Base-by-base conservation (phyloP, 768 basidiomycete species). In the Serendipita vermifera region DNA sequence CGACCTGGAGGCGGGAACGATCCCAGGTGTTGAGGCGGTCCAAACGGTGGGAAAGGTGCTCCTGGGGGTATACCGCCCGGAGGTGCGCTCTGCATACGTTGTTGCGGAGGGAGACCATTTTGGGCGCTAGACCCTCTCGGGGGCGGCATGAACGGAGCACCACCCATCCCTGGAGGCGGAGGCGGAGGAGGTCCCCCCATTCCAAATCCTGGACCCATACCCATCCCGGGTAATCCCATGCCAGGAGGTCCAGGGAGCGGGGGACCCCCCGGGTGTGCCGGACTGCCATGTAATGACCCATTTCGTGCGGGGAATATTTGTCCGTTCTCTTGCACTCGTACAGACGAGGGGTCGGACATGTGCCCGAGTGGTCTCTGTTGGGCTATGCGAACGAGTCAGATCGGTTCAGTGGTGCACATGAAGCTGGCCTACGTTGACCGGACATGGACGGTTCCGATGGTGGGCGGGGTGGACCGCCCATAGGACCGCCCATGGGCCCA, bases 111-210 rank as follows among this genome's bases (percentile, higher is more conserved):
- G 33, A 15, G n/a, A 22, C 54, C 20, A n/a, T 17, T 32, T 7
- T 20, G 7, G 14, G 56, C 36, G 35, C 61, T 61, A 22, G 60
- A 48, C 9, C 48, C 60, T 36, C 58, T 33, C 7, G 60, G 60
- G n/a, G 61, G 61, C n/a, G 57, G 61, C 13, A 61, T 54, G 35
- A 59, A 51, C 24, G 39, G 56, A 33, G 26, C 7, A 17, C 35
- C 27, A 9, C 33, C 24, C 27, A 22, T 31, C 24, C 41, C 41
- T n/a, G 73, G 75, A 4, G 76, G 74, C 3, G 76, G 75, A 24
- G 75, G 70, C n/a, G 58, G 53, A 3, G 67, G 67, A 54, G 71
- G 71, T 29, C 61, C 60, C 6, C 48, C 51, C 24, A 31, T 17
- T 43, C 55, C 55, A 46, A 43, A 43, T 17, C 56, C 56, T 15